A percentile compares a stretch with the other conserved stretches of the same genome.
Evolutionary conservation across 129 eudicot species (phyloP).

Genomic region (Centella asiatica): DNA sequence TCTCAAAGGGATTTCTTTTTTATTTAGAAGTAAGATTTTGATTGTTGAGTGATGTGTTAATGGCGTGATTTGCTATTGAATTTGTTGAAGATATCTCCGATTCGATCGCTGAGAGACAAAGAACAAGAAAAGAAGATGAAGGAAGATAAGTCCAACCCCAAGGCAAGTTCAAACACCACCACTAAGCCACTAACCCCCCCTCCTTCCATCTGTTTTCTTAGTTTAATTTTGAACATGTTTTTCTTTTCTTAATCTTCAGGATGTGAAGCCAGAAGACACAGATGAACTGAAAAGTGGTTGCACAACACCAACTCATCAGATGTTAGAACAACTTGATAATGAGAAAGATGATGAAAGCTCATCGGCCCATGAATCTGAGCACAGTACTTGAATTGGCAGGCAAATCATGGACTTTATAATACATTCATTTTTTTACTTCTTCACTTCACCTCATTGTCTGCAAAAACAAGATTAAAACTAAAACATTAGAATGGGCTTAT

Average conservation of each 20-base stretch:
- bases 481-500: not conserved
- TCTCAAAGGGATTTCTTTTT: too few species aligned
- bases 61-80: too few species aligned
- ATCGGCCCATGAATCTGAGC: not conserved
- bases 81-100: constrained; percentile 35
- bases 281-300: constrained; percentile 19
- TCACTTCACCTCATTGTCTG: not conserved
- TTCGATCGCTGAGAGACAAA: constrained; percentile 70
- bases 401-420: too few species aligned
- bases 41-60: not conserved
- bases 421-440: not conserved
- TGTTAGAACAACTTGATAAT: too few species aligned
- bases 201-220: too few species aligned
- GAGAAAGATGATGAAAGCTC: too few species aligned
- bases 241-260: constrained; percentile 11
- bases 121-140: constrained; percentile 44
- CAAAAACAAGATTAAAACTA: too few species aligned
- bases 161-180: constrained; percentile 21
- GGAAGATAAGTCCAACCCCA: constrained; percentile 22
- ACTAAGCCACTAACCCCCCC: too few species aligned
- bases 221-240: too few species aligned
- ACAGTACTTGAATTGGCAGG: not conserved
- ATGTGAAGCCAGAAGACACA: not conserved
- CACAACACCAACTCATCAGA: not conserved
- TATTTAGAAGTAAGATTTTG: not conserved